Evolutionary conservation across 768 basidiomycete species (phyloP).

Genomic region (Punctularia strigosozonata): DNA sequence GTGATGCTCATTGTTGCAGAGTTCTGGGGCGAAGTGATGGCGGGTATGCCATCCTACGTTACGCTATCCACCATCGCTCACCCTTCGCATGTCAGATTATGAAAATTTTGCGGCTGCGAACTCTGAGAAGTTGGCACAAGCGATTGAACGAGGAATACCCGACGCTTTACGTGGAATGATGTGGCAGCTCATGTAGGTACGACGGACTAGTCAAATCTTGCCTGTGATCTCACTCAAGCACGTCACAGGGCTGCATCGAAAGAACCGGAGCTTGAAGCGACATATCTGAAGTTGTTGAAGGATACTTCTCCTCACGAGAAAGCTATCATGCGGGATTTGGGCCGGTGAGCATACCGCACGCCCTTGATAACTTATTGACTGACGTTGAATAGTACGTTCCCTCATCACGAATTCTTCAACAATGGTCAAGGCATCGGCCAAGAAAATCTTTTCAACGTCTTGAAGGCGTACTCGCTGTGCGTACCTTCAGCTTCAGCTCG

Average conservation of each 20-base stretch:
- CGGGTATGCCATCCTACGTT: slow-evolving; percentile 35
- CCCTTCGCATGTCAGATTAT: slow-evolving; percentile 49
- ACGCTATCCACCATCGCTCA: slow-evolving; percentile 1
- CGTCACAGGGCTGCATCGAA: slow-evolving; percentile 85
- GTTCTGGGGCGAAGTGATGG: slow-evolving; percentile 93
- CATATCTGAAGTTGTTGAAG: slow-evolving; percentile 74
- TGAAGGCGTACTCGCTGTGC: slow-evolving; percentile 93
- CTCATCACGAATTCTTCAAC: slow-evolving; percentile 92
- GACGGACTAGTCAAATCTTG: slow-evolving; percentile 1
- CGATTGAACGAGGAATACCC: slow-evolving; percentile 90
- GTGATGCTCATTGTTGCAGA: slow-evolving; percentile 29
- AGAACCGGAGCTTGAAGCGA: slow-evolving; percentile 71
- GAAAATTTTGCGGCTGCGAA: slow-evolving; percentile 72
- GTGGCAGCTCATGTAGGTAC: slow-evolving; percentile 84
- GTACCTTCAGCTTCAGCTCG: slow-evolving; percentile 13
- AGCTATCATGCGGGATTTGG: slow-evolving; percentile 85
- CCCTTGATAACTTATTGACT: too few species aligned
- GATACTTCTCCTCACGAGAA: slow-evolving; percentile 86
- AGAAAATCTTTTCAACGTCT: slow-evolving; percentile 93
- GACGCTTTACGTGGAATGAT: slow-evolving; percentile 83
- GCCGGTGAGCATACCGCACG: slow-evolving; percentile 36
- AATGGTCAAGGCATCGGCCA: slow-evolving; percentile 93
- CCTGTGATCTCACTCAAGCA: too few species aligned
- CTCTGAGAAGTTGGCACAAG: slow-evolving; percentile 70
- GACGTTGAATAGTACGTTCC: slow-evolving; percentile 75